Evolutionary conservation across 2,329 filamentous ascomycete species (phyloP).

Genomic region (Canariomyces notabilis): DNA sequence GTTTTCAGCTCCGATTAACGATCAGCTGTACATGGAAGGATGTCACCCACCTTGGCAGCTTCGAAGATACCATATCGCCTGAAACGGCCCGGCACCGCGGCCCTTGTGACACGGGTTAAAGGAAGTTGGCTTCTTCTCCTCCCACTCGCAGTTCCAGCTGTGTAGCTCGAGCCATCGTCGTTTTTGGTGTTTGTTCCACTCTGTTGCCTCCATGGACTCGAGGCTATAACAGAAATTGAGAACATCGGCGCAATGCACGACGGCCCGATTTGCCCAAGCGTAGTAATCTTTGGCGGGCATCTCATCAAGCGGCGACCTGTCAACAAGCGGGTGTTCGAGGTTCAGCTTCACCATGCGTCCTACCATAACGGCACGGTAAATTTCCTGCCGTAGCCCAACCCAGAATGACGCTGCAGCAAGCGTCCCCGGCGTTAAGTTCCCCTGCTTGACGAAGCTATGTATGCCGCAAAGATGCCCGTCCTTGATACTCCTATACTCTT

Average conservation of each 20-base stretch:
- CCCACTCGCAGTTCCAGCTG: slow-evolving; percentile 44
- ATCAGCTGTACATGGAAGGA: background rate
- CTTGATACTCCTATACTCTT: slow-evolving; percentile 38
- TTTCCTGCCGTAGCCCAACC: slow-evolving; percentile 55
- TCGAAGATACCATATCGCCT: slow-evolving; percentile 52
- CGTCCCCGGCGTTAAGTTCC: slow-evolving; percentile 35
- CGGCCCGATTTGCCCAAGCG: slow-evolving; percentile 56
- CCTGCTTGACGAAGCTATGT: slow-evolving; percentile 39
- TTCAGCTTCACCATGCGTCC: slow-evolving; percentile 44
- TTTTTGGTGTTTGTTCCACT: slow-evolving; percentile 25
- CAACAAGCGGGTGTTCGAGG: slow-evolving; percentile 45
- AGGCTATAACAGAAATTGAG: slow-evolving; percentile 57
- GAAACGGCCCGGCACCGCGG: slow-evolving; percentile 38
- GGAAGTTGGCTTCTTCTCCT: slow-evolving; percentile 41
- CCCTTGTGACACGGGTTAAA: slow-evolving; percentile 49
- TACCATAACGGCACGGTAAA: slow-evolving; percentile 50
- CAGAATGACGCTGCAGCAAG: slow-evolving; percentile 52
- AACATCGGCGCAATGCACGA: slow-evolving; percentile 59
- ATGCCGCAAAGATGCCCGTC: slow-evolving; percentile 45
- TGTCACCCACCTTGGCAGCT: slow-evolving; percentile 46
- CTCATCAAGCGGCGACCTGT: slow-evolving; percentile 41
- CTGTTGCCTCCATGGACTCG: background rate
- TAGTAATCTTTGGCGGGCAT: slow-evolving; percentile 39
- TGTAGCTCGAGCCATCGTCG: slow-evolving; percentile 41
- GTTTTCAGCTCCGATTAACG: background rate